phyloP scores from a whole-genome alignment of 495 filamentous ascomycete species.

The Xylaria scruposa region DNA sequence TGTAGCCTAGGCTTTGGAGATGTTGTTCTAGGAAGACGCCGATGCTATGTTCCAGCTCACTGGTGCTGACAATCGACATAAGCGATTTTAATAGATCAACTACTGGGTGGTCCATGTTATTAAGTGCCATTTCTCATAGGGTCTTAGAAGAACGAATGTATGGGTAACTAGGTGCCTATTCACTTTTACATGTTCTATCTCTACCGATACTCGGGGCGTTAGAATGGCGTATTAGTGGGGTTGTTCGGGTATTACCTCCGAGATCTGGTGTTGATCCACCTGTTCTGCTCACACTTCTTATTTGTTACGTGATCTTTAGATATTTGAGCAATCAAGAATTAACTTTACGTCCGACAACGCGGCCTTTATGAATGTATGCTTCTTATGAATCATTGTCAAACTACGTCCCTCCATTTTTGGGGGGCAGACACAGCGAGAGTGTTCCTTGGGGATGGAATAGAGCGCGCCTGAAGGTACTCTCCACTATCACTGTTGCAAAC shows the following conservation, averaged over 20 bases:
- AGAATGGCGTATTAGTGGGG: neutral
- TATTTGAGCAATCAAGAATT: neutral
- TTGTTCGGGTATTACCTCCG: neutral
- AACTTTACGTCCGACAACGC: neutral
- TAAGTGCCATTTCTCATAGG: neutral
- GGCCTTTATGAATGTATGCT: neutral
- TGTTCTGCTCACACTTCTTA: neutral
- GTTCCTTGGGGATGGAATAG: neutral
- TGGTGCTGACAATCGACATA: slow-evolving; percentile 39
- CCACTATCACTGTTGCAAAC: neutral
- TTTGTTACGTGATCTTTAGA: slow-evolving; percentile 1
- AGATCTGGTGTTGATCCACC: neutral
- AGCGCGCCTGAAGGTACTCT: too few relatives aligned
- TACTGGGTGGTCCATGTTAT: slow-evolving; percentile 25
- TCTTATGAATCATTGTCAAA: neutral
- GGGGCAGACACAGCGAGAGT: too few relatives aligned
- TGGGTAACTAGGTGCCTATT: neutral
- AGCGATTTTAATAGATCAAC: slow-evolving; percentile 33
- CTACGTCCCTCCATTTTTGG: too few relatives aligned
- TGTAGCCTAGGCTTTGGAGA: slow-evolving; percentile 38
- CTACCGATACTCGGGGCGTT: neutral
- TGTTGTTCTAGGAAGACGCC: slow-evolving; percentile 36
- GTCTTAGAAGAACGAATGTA: neutral
- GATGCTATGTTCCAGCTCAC: slow-evolving; percentile 38
- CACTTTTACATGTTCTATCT: neutral